Conservation (phyloP, 208 protist species). For the Lotmaria passim region DNA sequence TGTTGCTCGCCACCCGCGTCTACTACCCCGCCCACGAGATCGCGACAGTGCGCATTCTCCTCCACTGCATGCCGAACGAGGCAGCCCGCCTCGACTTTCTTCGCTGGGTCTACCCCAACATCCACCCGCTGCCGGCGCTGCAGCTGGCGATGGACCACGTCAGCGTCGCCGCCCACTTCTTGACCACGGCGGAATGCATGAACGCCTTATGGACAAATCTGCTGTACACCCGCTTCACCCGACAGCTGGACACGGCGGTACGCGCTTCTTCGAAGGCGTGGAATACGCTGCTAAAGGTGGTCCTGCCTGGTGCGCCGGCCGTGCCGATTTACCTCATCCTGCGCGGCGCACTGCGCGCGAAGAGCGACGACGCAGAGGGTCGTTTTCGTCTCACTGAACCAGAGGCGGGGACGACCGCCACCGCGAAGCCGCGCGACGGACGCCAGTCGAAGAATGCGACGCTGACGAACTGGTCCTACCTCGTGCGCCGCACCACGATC, state of each 20-base stretch:
- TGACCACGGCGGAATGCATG: slow-evolving; percentile 49
- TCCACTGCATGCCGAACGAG: slow-evolving; percentile 47
- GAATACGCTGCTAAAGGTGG: slow-evolving; percentile 63
- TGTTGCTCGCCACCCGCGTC: slow-evolving; percentile 57
- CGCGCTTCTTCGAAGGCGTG: slow-evolving; percentile 52
- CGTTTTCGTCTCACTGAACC: neutral
- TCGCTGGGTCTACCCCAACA: slow-evolving; percentile 67
- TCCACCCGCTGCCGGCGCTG: slow-evolving; percentile 76
- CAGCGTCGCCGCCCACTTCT: slow-evolving; percentile 44
- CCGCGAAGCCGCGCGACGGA: slow-evolving; percentile 7
- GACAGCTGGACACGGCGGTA: slow-evolving; percentile 52
- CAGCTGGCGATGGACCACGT: slow-evolving; percentile 64
- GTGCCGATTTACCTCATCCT: slow-evolving; percentile 74
- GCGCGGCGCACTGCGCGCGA: slow-evolving; percentile 15
- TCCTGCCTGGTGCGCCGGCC: slow-evolving; percentile 71
- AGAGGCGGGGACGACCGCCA: neutral
- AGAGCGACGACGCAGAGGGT: neutral
- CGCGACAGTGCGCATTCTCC: slow-evolving; percentile 50
- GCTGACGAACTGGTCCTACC: slow-evolving; percentile 52
- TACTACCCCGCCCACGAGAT: slow-evolving; percentile 76
- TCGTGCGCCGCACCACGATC: slow-evolving; percentile 44
- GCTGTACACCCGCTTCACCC: slow-evolving; percentile 73
- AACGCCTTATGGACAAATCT: slow-evolving; percentile 87
- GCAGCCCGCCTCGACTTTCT: slow-evolving; percentile 53
- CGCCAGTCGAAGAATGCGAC: neutral